A percentile compares a stretch with the other conserved stretches of the same genome.
phyloP scores from a whole-genome alignment of 495 filamentous ascomycete genomes.

The Talaromyces borbonicus region DNA sequence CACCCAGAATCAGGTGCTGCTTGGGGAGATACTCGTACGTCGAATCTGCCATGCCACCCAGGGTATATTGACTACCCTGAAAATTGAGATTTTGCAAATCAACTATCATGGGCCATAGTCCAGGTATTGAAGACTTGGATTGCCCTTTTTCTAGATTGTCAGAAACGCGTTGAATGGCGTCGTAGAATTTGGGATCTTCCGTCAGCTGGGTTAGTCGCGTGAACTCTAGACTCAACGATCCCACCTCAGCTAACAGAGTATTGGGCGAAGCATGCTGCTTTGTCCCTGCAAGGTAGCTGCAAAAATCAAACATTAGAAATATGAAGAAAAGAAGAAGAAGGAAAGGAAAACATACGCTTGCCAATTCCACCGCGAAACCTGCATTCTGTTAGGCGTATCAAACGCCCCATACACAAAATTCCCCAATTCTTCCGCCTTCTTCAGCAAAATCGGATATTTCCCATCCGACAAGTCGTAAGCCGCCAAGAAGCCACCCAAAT shows the following conservation, averaged over 20 bases:
- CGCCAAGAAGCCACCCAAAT: conserved; percentile 72
- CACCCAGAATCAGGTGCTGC: conserved; percentile 64
- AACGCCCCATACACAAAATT: conserved; percentile 86
- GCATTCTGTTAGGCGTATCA: conserved; percentile 94
- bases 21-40: conserved; percentile 98
- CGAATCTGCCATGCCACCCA: conserved; percentile 86
- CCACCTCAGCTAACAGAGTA: conserved; percentile 68
- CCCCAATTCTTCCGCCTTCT: conserved; percentile 79
- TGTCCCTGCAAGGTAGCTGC: conserved; percentile 26
- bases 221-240: conserved; percentile 83
- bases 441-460: conserved; percentile 56
- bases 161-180: conserved; percentile 83
- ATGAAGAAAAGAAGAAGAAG: not conserved
- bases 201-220: conserved; percentile 88
- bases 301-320: not conserved
- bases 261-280: conserved; percentile 29
- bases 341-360: conserved; percentile 1
- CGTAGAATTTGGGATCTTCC: conserved; percentile 75
- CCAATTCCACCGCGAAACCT: conserved; percentile 21
- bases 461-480: conserved; percentile 72
- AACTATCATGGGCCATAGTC: conserved; percentile 73
- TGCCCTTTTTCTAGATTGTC: conserved; percentile 70
- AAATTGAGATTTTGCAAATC: conserved; percentile 49
- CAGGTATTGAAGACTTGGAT: conserved; percentile 54
- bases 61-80: conserved; percentile 48